These are phyloP conservation scores for Ustilago tritici DNA, from an alignment of 1,284 basidiomycete genomes.

Conservation along the genomic window DNA sequence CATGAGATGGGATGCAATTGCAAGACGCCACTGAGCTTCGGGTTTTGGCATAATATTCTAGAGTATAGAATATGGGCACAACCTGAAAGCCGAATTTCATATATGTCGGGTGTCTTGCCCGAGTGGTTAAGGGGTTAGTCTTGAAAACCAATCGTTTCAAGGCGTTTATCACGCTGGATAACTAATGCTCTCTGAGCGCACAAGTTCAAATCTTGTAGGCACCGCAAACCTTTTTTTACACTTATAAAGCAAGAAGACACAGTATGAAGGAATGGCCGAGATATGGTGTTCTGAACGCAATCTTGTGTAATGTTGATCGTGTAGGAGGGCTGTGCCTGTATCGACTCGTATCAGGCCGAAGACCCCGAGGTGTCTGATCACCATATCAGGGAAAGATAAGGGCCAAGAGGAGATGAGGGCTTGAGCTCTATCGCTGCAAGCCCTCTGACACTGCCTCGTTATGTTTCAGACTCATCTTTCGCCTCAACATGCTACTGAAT, in stretches of 20 bases:
- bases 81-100: too few relatives aligned
- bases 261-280: not conserved
- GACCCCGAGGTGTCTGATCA: too few relatives aligned
- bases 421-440: too few relatives aligned
- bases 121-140: conserved; percentile 24
- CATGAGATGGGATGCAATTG: not conserved
- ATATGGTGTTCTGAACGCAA: not conserved
- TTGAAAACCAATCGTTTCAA: not conserved
- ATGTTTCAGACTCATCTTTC: too few relatives aligned
- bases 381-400: too few relatives aligned
- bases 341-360: too few relatives aligned
- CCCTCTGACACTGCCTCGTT: too few relatives aligned
- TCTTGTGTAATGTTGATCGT: not conserved
- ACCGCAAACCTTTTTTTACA: not conserved
- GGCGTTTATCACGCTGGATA: not conserved
- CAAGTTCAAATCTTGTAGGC: conserved; percentile 8
- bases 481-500: too few relatives aligned
- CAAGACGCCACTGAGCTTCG: not conserved
- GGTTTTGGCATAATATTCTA: not conserved
- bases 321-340: too few relatives aligned
- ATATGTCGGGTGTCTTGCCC: conserved; percentile 2
- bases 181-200: conserved; percentile 6
- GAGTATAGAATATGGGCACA: not conserved
- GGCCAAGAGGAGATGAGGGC: too few relatives aligned
- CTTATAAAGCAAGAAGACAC: not conserved